These are phyloP conservation scores for Cladophialophora psammophila DNA, from an alignment of 2,329 filamentous ascomycete genomes.

Conservation along the genomic window DNA sequence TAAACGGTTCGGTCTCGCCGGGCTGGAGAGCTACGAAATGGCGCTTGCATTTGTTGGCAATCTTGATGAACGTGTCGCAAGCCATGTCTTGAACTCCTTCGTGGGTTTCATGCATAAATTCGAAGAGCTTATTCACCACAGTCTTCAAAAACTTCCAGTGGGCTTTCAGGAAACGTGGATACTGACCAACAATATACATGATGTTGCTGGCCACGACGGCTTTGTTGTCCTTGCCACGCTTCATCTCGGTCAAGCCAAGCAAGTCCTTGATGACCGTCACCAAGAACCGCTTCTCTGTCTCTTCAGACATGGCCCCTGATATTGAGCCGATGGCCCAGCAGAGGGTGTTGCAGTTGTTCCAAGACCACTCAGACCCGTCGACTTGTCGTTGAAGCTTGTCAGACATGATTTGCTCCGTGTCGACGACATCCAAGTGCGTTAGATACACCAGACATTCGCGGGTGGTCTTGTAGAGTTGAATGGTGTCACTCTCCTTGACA, in stretches of 20 bases:
- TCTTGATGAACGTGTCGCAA: constrained; percentile 99
- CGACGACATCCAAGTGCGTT: constrained; percentile 94
- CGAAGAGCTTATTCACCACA: constrained; percentile 98
- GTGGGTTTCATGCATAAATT: constrained; percentile 99
- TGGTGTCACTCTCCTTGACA: constrained; percentile 98
- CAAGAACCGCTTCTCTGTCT: constrained; percentile 97
- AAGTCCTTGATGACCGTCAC: constrained; percentile 99
- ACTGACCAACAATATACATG: constrained; percentile 99
- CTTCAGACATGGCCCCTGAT: constrained; percentile 98
- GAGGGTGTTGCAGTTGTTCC: constrained; percentile 99
- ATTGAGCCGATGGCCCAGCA: constrained; percentile 99
- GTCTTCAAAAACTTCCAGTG: constrained; percentile 99
- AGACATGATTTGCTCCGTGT: constrained; percentile 99
- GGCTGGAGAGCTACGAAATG: constrained; percentile 97
- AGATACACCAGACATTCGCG: constrained; percentile 96
- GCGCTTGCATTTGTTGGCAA: constrained; percentile 95
- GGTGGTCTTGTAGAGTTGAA: constrained; percentile 99
- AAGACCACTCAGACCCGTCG: constrained; percentile 96
- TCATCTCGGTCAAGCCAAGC: constrained; percentile 96
- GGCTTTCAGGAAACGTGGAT: constrained; percentile 96
- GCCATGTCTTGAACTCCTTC: constrained; percentile 99
- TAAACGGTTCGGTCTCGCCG: constrained; percentile 93
- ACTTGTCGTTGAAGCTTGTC: constrained; percentile 96
- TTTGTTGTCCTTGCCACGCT: constrained; percentile 99
- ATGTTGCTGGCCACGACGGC: constrained; percentile 99